phyloP scores from a whole-genome alignment of 2,329 filamentous ascomycete genomes.

The Pseudocercospora cruenta region DNA sequence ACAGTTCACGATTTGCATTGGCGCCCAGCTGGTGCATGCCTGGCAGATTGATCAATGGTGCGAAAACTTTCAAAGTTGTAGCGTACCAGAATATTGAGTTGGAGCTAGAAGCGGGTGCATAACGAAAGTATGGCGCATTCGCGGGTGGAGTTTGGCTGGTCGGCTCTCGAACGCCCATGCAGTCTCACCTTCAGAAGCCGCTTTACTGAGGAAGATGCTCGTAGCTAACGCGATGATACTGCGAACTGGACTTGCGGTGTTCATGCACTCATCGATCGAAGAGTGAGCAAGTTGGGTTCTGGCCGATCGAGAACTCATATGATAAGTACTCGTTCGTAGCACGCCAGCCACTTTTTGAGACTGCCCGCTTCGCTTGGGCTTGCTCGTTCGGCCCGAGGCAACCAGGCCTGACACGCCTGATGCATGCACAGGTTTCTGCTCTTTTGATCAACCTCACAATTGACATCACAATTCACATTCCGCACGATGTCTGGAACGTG shows the following conservation, averaged over 20 bases:
- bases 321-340: background rate
- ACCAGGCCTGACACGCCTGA: background rate
- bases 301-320: background rate
- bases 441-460: background rate
- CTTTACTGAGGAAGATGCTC: too few species aligned
- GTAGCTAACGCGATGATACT: too few species aligned
- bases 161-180: background rate
- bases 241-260: background rate
- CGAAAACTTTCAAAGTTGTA: background rate
- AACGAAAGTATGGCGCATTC: slow-evolving; percentile 6
- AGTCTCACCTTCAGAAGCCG: background rate
- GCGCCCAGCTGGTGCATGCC: background rate
- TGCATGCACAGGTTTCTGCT: background rate
- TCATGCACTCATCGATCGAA: too few species aligned
- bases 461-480: background rate
- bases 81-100: background rate
- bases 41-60: background rate
- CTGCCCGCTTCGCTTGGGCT: background rate
- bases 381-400: background rate
- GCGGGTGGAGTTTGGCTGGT: background rate
- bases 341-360: background rate
- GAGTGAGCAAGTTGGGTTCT: too few species aligned
- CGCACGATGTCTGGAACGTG: slow-evolving; percentile 42
- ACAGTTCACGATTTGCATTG: background rate
- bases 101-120: background rate